These are phyloP conservation scores for Solanum medicagineum DNA, from an alignment of 257 asterid genomes.

Conservation along the genomic window DNA sequence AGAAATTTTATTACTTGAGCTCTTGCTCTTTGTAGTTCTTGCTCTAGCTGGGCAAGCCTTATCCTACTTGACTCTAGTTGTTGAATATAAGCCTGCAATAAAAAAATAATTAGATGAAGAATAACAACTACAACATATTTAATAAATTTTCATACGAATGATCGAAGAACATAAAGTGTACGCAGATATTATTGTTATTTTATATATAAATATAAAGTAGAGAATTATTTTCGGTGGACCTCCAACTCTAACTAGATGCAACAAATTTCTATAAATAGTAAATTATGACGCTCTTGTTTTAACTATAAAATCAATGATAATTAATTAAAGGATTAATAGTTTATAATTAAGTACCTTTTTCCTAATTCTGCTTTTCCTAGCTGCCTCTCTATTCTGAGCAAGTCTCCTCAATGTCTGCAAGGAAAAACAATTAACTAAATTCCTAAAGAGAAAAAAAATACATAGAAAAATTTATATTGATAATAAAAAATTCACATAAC, in stretches of 20 bases:
- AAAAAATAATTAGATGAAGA: neutral
- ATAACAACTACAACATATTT: fast-evolving
- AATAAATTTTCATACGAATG: fast-evolving
- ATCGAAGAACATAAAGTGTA: fast-evolving
- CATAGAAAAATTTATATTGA: neutral
- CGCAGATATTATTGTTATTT: neutral
- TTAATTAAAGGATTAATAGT: neutral
- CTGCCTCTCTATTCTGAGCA: conserved; percentile 97
- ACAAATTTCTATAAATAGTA: neutral
- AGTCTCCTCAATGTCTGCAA: conserved; percentile 76
- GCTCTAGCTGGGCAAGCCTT: conserved; percentile 72
- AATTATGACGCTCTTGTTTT: neutral
- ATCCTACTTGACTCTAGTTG: conserved; percentile 78
- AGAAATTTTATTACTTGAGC: conserved; percentile 35
- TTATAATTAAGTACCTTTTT: conserved; percentile 35
- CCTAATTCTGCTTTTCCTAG: conserved; percentile 86
- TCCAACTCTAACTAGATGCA: neutral
- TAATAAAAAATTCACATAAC: neutral
- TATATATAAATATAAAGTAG: neutral
- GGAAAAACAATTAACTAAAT: neutral
- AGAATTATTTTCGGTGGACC: neutral
- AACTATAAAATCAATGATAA: neutral
- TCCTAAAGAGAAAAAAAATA: neutral
- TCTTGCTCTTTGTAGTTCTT: conserved; percentile 63
- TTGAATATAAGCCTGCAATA: conserved; percentile 81